Evolutionary conservation across 108 stramenopile species (phyloP).

Genomic region (Cyclotella choctawhatcheeana): DNA sequence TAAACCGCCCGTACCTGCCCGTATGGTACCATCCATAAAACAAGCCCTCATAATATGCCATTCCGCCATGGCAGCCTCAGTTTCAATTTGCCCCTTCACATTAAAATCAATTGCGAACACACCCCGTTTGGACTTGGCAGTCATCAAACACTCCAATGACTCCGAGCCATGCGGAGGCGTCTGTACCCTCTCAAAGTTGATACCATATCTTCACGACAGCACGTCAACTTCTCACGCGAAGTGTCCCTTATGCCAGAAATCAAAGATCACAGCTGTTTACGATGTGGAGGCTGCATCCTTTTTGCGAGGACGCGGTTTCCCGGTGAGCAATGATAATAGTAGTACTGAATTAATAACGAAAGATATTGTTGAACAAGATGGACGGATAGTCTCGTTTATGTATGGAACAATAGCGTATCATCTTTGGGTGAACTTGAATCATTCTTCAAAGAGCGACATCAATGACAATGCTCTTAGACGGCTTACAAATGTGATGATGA

Average conservation of each 20-base stretch:
- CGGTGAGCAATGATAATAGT: background rate
- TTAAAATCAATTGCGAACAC: conserved; percentile 24
- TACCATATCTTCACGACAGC: conserved; percentile 40
- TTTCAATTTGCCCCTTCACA: conserved; percentile 41
- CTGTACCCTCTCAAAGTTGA: conserved; percentile 31
- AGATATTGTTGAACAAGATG: background rate
- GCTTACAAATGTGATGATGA: conserved; percentile 25
- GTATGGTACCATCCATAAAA: too few relatives aligned
- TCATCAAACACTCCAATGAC: conserved; percentile 20
- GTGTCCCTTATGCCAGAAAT: conserved; percentile 36
- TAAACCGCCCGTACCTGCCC: too few relatives aligned
- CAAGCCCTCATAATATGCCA: too few relatives aligned
- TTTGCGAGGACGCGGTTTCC: background rate
- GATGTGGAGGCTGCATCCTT: conserved; percentile 12
- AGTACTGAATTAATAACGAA: background rate
- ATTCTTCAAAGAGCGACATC: background rate
- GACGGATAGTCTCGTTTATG: conserved; percentile 35
- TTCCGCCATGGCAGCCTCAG: too few relatives aligned
- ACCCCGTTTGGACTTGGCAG: conserved; percentile 24
- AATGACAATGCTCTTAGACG: conserved; percentile 33
- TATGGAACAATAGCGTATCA: conserved; percentile 37
- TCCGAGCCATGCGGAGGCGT: conserved; percentile 19
- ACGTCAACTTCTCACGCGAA: conserved; percentile 1
- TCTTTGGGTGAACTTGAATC: conserved; percentile 20
- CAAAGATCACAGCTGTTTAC: conserved; percentile 7